Evolutionary conservation across 805 yeast genomes (phyloP).

Genomic region (Maudiozyma bulderi): DNA sequence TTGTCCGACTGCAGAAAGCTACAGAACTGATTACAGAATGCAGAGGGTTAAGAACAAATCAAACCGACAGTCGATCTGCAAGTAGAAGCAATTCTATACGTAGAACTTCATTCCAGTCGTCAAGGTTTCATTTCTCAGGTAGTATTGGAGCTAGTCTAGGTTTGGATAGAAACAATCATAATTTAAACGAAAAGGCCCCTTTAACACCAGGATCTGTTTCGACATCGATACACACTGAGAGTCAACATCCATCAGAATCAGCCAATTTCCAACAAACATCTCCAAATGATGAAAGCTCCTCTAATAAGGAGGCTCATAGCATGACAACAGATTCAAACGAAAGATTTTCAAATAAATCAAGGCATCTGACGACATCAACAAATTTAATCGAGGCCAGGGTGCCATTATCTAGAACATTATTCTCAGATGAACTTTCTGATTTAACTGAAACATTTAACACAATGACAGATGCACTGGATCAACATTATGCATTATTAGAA

Average conservation of each 20-base stretch:
- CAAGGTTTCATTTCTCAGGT: not conserved
- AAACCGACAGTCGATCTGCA: constrained; percentile 13
- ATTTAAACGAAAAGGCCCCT: not conserved
- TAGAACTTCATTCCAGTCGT: constrained; percentile 3
- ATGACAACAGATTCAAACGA: constrained; percentile 2
- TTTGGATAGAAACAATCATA: not conserved
- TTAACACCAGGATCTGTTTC: not conserved
- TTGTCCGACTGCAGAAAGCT: constrained; percentile 67
- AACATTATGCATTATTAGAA: constrained; percentile 76
- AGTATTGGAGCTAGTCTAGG: not conserved
- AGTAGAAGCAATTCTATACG: constrained; percentile 18
- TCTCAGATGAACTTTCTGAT: constrained; percentile 80
- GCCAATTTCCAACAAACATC: not conserved
- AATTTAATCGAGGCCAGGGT: constrained; percentile 33
- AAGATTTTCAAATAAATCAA: constrained; percentile 12
- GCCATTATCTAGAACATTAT: constrained; percentile 41
- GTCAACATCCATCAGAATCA: not conserved
- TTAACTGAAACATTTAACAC: constrained; percentile 81
- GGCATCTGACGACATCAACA: constrained; percentile 23
- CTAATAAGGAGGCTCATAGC: not conserved
- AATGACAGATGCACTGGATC: constrained; percentile 80
- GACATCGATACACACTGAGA: not conserved
- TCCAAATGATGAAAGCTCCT: not conserved
- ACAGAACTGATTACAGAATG: constrained; percentile 50
- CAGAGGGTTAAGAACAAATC: constrained; percentile 29